These are phyloP conservation scores for Leptomonas pyrrhocoris DNA, from an alignment of 208 protist species.

Conservation along the genomic window DNA sequence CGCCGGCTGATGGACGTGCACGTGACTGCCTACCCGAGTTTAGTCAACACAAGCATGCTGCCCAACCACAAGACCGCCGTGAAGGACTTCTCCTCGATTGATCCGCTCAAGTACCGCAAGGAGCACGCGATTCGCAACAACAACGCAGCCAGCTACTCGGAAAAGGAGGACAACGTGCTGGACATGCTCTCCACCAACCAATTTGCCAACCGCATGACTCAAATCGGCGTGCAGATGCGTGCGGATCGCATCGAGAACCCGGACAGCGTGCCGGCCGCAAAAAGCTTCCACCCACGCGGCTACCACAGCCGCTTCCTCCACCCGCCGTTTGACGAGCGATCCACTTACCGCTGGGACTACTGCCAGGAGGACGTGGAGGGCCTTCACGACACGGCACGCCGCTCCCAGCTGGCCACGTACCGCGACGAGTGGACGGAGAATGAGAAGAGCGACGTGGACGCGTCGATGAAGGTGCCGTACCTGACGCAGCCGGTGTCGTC, in stretches of 20 bases:
- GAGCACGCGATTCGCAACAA: conserved; percentile 50
- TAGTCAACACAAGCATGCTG: conserved; percentile 62
- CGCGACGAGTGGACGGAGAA: conserved; percentile 65
- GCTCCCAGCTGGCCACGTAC: conserved; percentile 54
- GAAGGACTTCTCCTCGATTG: conserved; percentile 50
- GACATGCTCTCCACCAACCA: conserved; percentile 68
- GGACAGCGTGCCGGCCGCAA: conserved; percentile 4
- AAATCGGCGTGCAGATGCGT: conserved; percentile 51
- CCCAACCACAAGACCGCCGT: conserved; percentile 34
- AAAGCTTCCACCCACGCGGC: conserved; percentile 12
- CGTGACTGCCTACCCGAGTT: conserved; percentile 70
- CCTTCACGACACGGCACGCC: conserved; percentile 26
- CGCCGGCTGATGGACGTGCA: conserved; percentile 71
- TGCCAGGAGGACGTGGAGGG: conserved; percentile 40
- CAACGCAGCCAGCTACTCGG: conserved; percentile 35
- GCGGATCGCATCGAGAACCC: conserved; percentile 26
- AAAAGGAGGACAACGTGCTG: conserved; percentile 29
- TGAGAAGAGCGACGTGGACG: conserved; percentile 65
- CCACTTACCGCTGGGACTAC: conserved; percentile 84
- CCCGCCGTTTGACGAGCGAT: conserved; percentile 62
- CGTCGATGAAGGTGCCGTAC: conserved; percentile 70
- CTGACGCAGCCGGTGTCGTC: conserved; percentile 66
- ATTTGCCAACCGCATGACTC: conserved; percentile 42
- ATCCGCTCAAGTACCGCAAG: conserved; percentile 49
- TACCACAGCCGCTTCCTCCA: conserved; percentile 37